Evolutionary conservation across 345 rosid species (phyloP).

Genomic region (Microcos paniculata): DNA sequence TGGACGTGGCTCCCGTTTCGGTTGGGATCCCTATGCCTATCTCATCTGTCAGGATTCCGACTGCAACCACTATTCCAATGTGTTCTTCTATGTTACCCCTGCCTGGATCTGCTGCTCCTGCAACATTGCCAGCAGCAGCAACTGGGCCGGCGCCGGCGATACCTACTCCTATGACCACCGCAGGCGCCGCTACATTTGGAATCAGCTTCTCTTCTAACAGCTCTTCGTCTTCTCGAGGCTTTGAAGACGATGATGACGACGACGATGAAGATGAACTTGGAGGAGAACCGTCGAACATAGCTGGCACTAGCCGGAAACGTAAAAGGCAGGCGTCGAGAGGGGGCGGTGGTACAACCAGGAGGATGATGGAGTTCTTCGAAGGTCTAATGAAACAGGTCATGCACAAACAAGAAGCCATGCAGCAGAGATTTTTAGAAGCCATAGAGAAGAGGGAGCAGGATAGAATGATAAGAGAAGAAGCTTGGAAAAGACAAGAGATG

Average conservation of each 20-base stretch:
- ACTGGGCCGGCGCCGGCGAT: neutral
- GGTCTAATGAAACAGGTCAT: slow-evolving; percentile 67
- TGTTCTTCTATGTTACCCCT: slow-evolving; percentile 22
- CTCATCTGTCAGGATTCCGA: slow-evolving; percentile 30
- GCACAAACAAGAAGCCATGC: slow-evolving; percentile 85
- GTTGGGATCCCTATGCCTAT: slow-evolving; percentile 46
- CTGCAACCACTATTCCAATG: slow-evolving; percentile 14
- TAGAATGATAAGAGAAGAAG: slow-evolving; percentile 69
- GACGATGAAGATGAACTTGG: slow-evolving; percentile 35
- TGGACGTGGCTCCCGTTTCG: slow-evolving; percentile 47
- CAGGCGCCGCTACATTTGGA: slow-evolving; percentile 26
- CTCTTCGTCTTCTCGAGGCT: slow-evolving; percentile 56
- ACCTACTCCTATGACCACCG: neutral
- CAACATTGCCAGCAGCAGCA: neutral
- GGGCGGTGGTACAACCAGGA: slow-evolving; percentile 21
- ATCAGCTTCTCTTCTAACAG: slow-evolving; percentile 62
- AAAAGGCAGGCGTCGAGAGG: slow-evolving; percentile 42
- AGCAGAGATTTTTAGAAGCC: slow-evolving; percentile 65
- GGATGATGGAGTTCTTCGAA: slow-evolving; percentile 76
- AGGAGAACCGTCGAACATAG: slow-evolving; percentile 38
- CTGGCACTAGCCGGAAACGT: slow-evolving; percentile 62
- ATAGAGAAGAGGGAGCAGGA: slow-evolving; percentile 86
- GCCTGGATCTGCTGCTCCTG: slow-evolving; percentile 27
- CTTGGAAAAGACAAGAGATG: slow-evolving; percentile 81
- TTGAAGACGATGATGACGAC: slow-evolving; percentile 47